phyloP scores from a whole-genome alignment of 192 early-diverging fungal genomes.

The Chytriomyces sp. region DNA sequence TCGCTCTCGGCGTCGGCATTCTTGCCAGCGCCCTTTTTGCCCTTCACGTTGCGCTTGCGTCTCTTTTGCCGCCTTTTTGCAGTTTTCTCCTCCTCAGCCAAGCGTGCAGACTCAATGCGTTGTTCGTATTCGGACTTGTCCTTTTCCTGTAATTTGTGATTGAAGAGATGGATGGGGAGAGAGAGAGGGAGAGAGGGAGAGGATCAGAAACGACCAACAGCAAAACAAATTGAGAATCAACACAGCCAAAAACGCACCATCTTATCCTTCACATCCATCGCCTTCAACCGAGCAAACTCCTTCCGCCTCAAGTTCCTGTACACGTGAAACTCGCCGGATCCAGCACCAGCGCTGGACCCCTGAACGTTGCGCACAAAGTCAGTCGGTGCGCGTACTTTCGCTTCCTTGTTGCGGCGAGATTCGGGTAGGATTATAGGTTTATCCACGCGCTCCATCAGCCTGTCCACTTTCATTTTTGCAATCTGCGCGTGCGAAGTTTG shows the following conservation, averaged over 20 bases:
- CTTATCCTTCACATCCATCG: conserved; percentile 74
- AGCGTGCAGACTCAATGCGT: conserved; percentile 60
- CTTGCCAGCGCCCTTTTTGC: conserved; percentile 8
- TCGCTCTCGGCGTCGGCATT: background rate
- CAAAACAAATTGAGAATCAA: background rate
- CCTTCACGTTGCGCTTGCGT: conserved; percentile 58
- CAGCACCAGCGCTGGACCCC: conserved; percentile 93
- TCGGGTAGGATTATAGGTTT: conserved; percentile 79
- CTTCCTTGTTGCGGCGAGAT: conserved; percentile 42
- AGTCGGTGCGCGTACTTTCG: conserved; percentile 66
- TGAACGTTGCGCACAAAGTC: conserved; percentile 90
- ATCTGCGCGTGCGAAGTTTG: conserved; percentile 4
- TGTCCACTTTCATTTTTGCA: conserved; percentile 59
- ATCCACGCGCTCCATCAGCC: conserved; percentile 79
- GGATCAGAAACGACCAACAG: background rate
- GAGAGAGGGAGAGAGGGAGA: background rate
- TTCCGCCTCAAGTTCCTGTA: conserved; percentile 85
- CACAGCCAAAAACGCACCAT: conserved; percentile 55
- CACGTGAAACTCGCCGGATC: conserved; percentile 95
- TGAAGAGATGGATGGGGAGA: conserved; percentile 7
- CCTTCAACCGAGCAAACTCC: conserved; percentile 80
- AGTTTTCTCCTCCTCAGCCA: conserved; percentile 79
- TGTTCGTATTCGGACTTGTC: conserved; percentile 66
- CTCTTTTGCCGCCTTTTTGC: conserved; percentile 89
- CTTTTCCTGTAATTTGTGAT: conserved; percentile 52